Evolutionary conservation across 2,329 filamentous ascomycete genomes (phyloP).

Genomic region (Fusarium bactridioides): DNA sequence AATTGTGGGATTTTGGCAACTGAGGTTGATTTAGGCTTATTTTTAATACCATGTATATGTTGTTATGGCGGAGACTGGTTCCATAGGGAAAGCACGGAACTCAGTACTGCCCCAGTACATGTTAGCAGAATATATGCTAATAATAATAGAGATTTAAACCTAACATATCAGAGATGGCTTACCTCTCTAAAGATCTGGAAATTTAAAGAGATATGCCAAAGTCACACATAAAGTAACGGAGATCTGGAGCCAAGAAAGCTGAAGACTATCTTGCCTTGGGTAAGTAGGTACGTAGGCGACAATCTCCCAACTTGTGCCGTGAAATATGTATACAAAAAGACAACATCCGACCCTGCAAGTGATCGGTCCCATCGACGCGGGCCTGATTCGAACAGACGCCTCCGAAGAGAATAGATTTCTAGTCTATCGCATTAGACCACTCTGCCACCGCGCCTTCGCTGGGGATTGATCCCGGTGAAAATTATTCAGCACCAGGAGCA

Average conservation of each 20-base stretch:
- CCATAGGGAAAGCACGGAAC: not conserved
- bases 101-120: not conserved
- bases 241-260: not conserved
- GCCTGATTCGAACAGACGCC: conserved; percentile 39
- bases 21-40: conserved; percentile 12
- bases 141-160: not conserved
- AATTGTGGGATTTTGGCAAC: conserved; percentile 66
- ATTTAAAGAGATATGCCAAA: not conserved
- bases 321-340: conserved; percentile 4
- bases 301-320: not conserved
- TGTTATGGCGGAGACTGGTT: not conserved
- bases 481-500: not conserved
- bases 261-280: not conserved
- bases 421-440: conserved; percentile 41
- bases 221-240: not conserved
- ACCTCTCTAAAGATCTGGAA: not conserved
- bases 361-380: conserved; percentile 35
- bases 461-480: not conserved
- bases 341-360: not conserved
- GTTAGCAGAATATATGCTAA: not conserved
- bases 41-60: not conserved
- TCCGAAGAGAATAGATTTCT: conserved; percentile 44
- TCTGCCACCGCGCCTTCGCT: conserved; percentile 26
- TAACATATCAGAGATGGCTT: not conserved
- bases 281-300: not conserved